A percentile compares a stretch with the other conserved stretches of the same genome.
These are phyloP conservation scores for Tulasnella sp. DNA, from an alignment of 768 basidiomycete species.

Conservation along the genomic window DNA sequence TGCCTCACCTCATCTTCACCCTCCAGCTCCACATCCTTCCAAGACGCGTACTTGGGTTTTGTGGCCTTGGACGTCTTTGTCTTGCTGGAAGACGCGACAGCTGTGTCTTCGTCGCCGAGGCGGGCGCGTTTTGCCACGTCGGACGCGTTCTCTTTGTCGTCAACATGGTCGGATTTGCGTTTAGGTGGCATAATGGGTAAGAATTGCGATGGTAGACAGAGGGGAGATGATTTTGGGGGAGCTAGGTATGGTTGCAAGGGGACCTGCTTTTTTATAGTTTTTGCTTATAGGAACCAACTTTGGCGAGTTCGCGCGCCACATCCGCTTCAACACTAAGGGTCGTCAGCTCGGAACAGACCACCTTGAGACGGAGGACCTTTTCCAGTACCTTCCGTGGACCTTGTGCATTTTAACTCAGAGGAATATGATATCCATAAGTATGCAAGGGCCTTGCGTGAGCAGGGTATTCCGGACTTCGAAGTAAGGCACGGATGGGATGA, in stretches of 20 bases:
- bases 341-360: too few species aligned
- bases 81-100: constrained; percentile 39
- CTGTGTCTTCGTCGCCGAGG: constrained; percentile 35
- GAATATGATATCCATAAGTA: too few species aligned
- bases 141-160: constrained; percentile 33
- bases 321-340: too few species aligned
- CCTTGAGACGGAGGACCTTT: too few species aligned
- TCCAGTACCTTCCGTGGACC: too few species aligned
- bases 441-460: too few species aligned
- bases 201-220: background rate
- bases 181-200: constrained; percentile 46
- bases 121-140: constrained; percentile 24
- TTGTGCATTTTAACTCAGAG: too few species aligned
- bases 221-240: background rate
- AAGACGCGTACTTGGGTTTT: constrained; percentile 31
- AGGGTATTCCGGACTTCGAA: too few species aligned
- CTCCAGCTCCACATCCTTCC: constrained; percentile 47
- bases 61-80: constrained; percentile 40
- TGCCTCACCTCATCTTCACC: constrained; percentile 50
- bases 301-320: too few species aligned
- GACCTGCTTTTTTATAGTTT: background rate
- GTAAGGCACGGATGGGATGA: background rate
- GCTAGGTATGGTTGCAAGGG: background rate
- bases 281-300: too few species aligned
- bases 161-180: constrained; percentile 49